Conservation (phyloP, 176 grass and related monocot species). For the Musa schizocarpa region DNA sequence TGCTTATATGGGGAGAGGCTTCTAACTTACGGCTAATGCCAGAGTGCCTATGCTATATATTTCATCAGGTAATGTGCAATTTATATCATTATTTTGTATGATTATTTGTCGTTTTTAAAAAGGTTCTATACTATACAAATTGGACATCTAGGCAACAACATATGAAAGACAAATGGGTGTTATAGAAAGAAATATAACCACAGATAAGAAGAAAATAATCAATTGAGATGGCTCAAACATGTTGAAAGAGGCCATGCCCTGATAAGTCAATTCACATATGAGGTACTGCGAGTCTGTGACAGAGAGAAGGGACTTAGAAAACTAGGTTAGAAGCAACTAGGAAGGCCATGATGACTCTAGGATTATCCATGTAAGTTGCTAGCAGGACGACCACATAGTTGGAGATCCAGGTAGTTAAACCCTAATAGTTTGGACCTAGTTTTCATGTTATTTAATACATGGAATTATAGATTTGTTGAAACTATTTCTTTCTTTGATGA, state of each 20-base stretch:
- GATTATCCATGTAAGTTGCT: neutral
- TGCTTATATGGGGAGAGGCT: constrained; percentile 98
- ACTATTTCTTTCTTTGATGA: neutral
- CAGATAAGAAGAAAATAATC: too few relatives aligned
- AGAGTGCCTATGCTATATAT: constrained; percentile 92
- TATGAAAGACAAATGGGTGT: neutral
- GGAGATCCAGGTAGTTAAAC: neutral
- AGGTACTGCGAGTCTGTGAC: too few relatives aligned
- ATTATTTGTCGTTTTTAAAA: neutral
- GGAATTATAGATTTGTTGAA: neutral
- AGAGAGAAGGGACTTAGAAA: too few relatives aligned
- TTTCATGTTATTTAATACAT: neutral
- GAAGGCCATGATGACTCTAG: neutral
- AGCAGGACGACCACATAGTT: too few relatives aligned
- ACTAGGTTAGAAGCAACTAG: neutral
- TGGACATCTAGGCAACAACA: neutral
- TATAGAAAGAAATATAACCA: too few relatives aligned
- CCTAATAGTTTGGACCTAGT: neutral
- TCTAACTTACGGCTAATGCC: constrained; percentile 87
- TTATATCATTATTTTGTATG: constrained; percentile 12
- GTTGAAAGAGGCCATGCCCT: too few relatives aligned
- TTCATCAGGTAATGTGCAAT: constrained; percentile 60
- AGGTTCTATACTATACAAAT: neutral
- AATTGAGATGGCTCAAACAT: too few relatives aligned
- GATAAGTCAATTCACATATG: too few relatives aligned